Evolutionary conservation across 129 eudicot species (phyloP).

Genomic region (Pseudognaphalium luteoalbum): DNA sequence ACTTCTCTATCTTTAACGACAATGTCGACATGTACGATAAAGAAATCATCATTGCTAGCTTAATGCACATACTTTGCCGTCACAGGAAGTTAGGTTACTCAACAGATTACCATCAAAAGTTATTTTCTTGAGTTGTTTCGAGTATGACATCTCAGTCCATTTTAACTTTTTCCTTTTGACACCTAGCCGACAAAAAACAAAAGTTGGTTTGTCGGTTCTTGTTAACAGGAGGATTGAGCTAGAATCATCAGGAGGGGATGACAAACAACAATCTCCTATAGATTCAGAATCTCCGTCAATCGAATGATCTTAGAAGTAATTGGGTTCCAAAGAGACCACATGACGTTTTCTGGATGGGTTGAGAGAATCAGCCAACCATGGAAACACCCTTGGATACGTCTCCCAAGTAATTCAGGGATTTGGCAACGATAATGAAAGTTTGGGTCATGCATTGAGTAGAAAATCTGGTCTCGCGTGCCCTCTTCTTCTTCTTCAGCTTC

Average conservation of each 20-base stretch:
- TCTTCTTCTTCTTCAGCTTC: too few species aligned
- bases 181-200: neutral
- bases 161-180: neutral
- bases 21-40: neutral
- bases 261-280: neutral
- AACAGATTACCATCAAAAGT: neutral
- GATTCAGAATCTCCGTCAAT: neutral
- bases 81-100: neutral
- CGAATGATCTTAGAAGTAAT: too few species aligned
- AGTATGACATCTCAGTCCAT: neutral
- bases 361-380: too few species aligned
- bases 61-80: neutral
- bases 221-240: neutral
- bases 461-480: too few species aligned
- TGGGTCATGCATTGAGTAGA: too few species aligned
- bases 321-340: too few species aligned
- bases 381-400: too few species aligned
- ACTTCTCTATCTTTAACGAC: neutral
- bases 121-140: neutral
- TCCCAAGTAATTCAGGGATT: too few species aligned
- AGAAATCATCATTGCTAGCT: too few species aligned
- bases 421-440: too few species aligned
- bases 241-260: neutral
- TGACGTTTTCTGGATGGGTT: too few species aligned
- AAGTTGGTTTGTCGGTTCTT: neutral